These are phyloP conservation scores for Phytophthora colocasiae DNA, from an alignment of 352 stramenopile genomes.

Conservation along the genomic window DNA sequence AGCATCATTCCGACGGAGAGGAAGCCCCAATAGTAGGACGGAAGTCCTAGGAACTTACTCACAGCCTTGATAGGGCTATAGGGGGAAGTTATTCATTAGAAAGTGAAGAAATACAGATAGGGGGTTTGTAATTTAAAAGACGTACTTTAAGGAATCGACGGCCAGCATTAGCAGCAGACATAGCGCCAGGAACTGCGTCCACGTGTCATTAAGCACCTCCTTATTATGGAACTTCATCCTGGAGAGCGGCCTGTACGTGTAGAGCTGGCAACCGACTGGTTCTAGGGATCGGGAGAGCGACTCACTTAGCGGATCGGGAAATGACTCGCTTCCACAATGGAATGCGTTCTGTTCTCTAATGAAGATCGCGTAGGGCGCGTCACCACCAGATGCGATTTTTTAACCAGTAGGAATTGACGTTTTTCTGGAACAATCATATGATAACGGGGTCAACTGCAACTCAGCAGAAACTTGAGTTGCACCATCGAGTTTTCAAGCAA, in stretches of 20 bases:
- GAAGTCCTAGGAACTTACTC: conserved; percentile 71
- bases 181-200: conserved; percentile 83
- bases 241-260: neutral
- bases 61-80: conserved; percentile 84
- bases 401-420: neutral
- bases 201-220: conserved; percentile 84
- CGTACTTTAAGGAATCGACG: conserved; percentile 89
- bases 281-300: neutral
- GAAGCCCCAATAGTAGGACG: conserved; percentile 76
- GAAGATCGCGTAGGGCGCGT: conserved; percentile 20
- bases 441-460: neutral
- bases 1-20: conserved; percentile 72
- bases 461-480: no score
- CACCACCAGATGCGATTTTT: neutral
- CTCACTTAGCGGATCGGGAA: conserved; percentile 21
- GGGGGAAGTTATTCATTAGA: conserved; percentile 1
- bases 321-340: conserved; percentile 31
- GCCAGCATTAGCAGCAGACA: conserved; percentile 80
- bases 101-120: neutral
- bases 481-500: neutral
- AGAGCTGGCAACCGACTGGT: neutral
- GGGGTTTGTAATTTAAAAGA: neutral
- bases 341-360: neutral
- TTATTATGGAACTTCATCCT: conserved; percentile 78
- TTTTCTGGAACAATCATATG: conserved; percentile 1